Base-by-base conservation (phyloP, 2,329 filamentous ascomycete genomes). In the Colletotrichum eremochloae region DNA sequence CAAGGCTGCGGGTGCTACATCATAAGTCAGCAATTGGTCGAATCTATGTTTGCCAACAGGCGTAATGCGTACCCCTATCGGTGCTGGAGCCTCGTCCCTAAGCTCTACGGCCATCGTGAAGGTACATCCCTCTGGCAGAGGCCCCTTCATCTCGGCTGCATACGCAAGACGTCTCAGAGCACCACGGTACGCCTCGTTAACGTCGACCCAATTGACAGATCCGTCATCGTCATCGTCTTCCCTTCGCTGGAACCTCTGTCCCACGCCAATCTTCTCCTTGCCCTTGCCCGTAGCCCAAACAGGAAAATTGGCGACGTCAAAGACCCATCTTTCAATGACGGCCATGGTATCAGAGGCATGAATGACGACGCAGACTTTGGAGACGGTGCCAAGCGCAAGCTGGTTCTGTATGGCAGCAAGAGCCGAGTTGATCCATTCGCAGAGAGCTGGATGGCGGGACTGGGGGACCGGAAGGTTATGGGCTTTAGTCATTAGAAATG, bases 381-480 rank as follows among this genome's bases (percentile, higher is more conserved):
- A 79, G 18, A 85, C 86, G 58, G 81, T 72, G 36, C 86, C 87
- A 12, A 85, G 87, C 60, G 93, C 86, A 46, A 97, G 86, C 82
- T 97, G 92, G 4, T 85, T 86, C 72, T 89, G 86, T 31, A 95
- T 89, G 46, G 94, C 92, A 74, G 90, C 85, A 53, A 96, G 89
- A 75, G 95, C 94, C 80, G 96, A 93, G 79, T 87, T 89, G 81
- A 97, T 91, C 93, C 95, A 98, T 77, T 90, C 85, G 86, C 94
- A 97, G 75, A 97, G 93, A 76, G 90, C 89, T 0, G 95, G 94
- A 81, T 97, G 95, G 70, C 95, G 92, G 72, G 91, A 96, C 80
- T 97, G 95, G 77, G 93, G 92, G 57, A 97, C 92, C 40, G 94
- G 89, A 71, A 94, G 91, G 83, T 96, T 95, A 86, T 95, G 95